These are phyloP conservation scores for Exophiala spinifera DNA, from an alignment of 2,329 filamentous ascomycete species.

Conservation along the genomic window DNA sequence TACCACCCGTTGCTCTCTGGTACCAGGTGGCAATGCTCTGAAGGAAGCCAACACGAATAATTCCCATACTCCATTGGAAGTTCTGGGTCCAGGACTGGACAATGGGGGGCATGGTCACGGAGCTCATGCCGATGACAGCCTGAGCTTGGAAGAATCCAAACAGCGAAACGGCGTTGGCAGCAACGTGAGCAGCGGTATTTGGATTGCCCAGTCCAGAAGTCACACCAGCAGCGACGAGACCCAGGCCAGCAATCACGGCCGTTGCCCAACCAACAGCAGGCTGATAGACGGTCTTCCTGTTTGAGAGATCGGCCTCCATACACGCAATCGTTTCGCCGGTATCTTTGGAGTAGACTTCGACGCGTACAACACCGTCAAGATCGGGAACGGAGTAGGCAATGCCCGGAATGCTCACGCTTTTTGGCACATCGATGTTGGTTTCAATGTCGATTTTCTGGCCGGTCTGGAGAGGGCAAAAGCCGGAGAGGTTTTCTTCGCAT, in stretches of 20 bases:
- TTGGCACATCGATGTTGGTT: constrained; percentile 63
- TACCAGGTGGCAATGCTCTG: constrained; percentile 93
- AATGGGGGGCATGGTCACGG: constrained; percentile 78
- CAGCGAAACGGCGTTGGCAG: constrained; percentile 87
- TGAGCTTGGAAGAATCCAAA: constrained; percentile 94
- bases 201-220: constrained; percentile 88
- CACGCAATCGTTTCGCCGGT: constrained; percentile 70
- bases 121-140: constrained; percentile 82
- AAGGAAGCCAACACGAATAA: constrained; percentile 83
- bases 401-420: constrained; percentile 65
- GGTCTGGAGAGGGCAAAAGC: constrained; percentile 87
- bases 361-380: constrained; percentile 78
- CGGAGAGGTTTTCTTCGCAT: constrained; percentile 65
- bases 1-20: constrained; percentile 86
- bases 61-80: constrained; percentile 97
- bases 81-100: constrained; percentile 94
- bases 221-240: constrained; percentile 78
- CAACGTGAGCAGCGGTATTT: constrained; percentile 91
- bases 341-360: constrained; percentile 72
- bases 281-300: constrained; percentile 88
- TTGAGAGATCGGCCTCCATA: constrained; percentile 82
- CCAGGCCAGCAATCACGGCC: constrained; percentile 80
- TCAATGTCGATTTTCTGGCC: constrained; percentile 70
- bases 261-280: constrained; percentile 85
- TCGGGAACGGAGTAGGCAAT: constrained; percentile 90